phyloP scores from a whole-genome alignment of 106 monocot species.

The Dioscorea alata region DNA sequence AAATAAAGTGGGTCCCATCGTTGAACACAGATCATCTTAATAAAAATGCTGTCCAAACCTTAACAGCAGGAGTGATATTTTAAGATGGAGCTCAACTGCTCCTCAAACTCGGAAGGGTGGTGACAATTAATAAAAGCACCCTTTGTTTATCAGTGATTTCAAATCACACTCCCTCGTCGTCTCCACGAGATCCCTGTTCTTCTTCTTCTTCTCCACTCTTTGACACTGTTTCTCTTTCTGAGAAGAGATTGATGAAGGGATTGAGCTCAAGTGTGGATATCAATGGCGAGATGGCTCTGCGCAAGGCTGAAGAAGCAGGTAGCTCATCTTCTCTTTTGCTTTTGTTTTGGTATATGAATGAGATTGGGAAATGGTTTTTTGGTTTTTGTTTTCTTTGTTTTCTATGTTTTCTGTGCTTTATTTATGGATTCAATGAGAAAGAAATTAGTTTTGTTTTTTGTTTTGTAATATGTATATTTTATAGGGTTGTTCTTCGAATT shows the following conservation, averaged over 20 bases:
- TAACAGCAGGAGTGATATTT: background rate
- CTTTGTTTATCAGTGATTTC: conserved; percentile 2
- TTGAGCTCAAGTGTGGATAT: conserved; percentile 10
- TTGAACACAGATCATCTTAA: background rate
- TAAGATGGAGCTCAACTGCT: background rate
- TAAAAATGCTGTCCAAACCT: background rate
- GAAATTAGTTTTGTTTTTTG: too few relatives aligned
- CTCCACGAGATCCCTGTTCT: conserved; percentile 26
- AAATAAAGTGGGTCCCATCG: background rate
- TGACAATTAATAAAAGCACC: conserved; percentile 1
- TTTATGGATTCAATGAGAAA: too few relatives aligned
- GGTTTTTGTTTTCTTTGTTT: background rate
- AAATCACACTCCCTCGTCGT: conserved; percentile 13
- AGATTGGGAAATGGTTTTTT: too few relatives aligned
- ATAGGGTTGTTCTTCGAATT: too few relatives aligned
- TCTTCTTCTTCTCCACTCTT: too few relatives aligned
- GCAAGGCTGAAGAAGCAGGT: conserved; percentile 40
- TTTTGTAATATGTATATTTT: too few relatives aligned
- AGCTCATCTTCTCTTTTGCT: background rate
- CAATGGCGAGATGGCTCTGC: conserved; percentile 25
- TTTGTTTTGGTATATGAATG: too few relatives aligned
- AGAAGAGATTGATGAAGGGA: background rate
- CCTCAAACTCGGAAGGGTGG: background rate
- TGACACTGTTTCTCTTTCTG: background rate
- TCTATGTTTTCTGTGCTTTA: background rate